Base-by-base conservation (phyloP, 495 filamentous ascomycete species). In the Chlorociboria aeruginascens region DNA sequence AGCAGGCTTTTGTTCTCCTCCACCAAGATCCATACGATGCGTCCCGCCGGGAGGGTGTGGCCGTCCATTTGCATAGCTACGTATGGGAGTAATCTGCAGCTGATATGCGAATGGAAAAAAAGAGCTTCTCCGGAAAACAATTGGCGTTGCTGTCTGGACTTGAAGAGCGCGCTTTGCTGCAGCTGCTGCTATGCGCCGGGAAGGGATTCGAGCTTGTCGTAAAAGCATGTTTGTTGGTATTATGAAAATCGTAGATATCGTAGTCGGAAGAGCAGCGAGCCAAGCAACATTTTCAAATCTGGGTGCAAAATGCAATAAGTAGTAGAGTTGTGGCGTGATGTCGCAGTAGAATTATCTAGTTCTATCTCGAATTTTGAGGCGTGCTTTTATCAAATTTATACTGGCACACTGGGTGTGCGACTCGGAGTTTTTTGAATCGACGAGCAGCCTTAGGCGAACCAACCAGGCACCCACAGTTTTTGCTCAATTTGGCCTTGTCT, bases 41-140 rank as follows among this genome's bases (percentile, higher is more conserved):
- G 86, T 95, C 35, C 89, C 88, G 38, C 90, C 90, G 0, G 89
- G 87, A 10, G 86, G 90, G 52, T 87, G 85, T 53, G 88, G 85
- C 49, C 81, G 67, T 45, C 84, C 86, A 71, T 73, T 83, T 25
- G 84, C 79, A 68, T 95, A 95, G 33, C 59, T 62, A 50, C 89
- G 74, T 32, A 42, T 11, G 11, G 46, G 10, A 32, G 43, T 48
- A 20, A 40, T 29, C 8, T 52, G 49, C 8, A 53, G 13, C 20
- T 42, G 28, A 9, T 8, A 32, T 42, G 28, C 37, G 29, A n/a
- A 17, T 46, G 37, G 45, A n/a, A 52, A 17, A 16, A 16, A n/a
- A 14, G 35, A 12, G 17, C 40, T 47, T 41, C 44, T 32, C 28
- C 32, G 45, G 12, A 25, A 25, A 16, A 20, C 31, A 12, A 52